Evolutionary conservation across 2,329 filamentous ascomycete genomes (phyloP), one percentile per base, ranked within the genome.

Genomic region (Xylaria digitata): DNA sequence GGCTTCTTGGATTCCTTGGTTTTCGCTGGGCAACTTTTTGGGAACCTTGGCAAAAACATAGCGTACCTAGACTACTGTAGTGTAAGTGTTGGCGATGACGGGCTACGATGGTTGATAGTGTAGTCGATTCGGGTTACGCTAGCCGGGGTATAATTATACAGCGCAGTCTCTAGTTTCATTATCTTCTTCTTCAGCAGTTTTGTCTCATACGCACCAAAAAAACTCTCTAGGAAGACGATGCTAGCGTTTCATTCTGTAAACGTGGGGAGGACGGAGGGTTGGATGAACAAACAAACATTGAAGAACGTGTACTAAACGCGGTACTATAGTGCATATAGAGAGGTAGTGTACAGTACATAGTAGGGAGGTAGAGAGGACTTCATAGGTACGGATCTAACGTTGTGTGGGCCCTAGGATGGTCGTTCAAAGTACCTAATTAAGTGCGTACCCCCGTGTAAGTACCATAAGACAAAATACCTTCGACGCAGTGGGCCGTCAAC

Each of bases 31-130:
- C 42, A 19, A 43, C 9, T 21, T 54, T 13, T 61, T 34, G 42
- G 55, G 23, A 42, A 26, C 48, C 64, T 67, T 63, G 64, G 64
- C 64, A 15, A 48, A 48, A 37, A 54, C 21, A 21, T 54, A 40
- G 32, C 15, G 21, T 21, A 19, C n/a, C 13, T 58, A 55, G 11
- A 43, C 9, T 37, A 45, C 15, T 13, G 15, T 30, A 56, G 50
- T 13, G n/a, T 19, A 40, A n/a, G 45, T 48, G 19, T 19, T 8
- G 55, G 17, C 40, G 19, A 49, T 55, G 32, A 56, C 32, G 21
- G n/a, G n/a, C n/a, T n/a, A n/a, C n/a, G n/a, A n/a, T n/a, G n/a
- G n/a, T n/a, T n/a, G n/a, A n/a, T n/a, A n/a, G n/a, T n/a, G n/a
- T n/a, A n/a, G 34, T 13, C 34, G 7, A 37, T 37, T 13, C 11